Evolutionary conservation across 2,329 filamentous ascomycete genomes (phyloP), one percentile per base, ranked within the genome.

Genomic region (Arthrobotrys sinensis): DNA sequence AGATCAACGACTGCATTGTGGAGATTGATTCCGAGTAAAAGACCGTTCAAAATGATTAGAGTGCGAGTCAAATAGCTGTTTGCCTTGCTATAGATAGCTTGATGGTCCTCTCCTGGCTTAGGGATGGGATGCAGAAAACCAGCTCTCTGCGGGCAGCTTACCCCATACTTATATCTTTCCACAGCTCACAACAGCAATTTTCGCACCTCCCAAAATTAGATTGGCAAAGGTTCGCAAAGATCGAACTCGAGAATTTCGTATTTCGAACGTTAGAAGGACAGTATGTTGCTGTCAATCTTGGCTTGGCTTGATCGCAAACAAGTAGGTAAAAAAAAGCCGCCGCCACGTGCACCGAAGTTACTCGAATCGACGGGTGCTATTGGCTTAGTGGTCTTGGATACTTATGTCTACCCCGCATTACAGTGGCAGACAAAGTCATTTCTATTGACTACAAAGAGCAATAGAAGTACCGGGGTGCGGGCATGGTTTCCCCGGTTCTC

Each of bases 1-100:
- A 50, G 34, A 71, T 52, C 21, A 77, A 12, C 1, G 73, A 77
- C 60, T 66, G 73, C 73, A 77, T 76, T 43, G 24, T 66, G 48
- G 48, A n/a, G 11, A 36, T 12, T 43, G 6, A 46, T 8, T 36
- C 16, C 50, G 38, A 12, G 46, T 24, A 36, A 52, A 38, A 62
- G 43, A 24, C 28, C 7, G 34, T 43, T 55, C 11, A 28, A 36
- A 21, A 57, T 38, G 21, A 40, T 68, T 12, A 43, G 34, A 63
- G 19, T 63, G 19, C 38, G n/a, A 63, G 11, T 46, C 32, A 45
- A 45, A 63, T 43, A n/a, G 21, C 38, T 63, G 11, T 45, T 45
- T 62, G 53, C 45, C 46, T 72, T 36, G 34, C 32, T 57, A 14
- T 57, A 21, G 32, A 40, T 57, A 10, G 8, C n/a, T 38, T 57